Evolutionary conservation across 169 alveolate species (phyloP).

Genomic region (Plasmodium gonderi): DNA sequence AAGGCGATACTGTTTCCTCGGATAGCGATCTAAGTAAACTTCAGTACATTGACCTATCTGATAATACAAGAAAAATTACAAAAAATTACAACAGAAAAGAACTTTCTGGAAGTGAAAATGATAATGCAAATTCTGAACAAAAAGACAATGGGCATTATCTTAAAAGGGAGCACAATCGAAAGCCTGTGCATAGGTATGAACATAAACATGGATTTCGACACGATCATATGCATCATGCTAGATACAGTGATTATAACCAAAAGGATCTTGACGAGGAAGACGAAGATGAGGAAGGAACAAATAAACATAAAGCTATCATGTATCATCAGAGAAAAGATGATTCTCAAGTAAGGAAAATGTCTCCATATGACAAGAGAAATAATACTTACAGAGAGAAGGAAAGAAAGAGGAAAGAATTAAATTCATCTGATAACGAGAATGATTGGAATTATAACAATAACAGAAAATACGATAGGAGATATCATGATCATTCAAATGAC

Average conservation of each 20-base stretch:
- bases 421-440: conserved; percentile 5
- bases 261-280: neutral
- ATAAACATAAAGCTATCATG: neutral
- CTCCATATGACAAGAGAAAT: neutral
- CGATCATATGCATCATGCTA: neutral
- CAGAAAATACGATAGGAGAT: neutral
- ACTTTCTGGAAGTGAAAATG: neutral
- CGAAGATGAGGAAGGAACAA: neutral
- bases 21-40: conserved; percentile 7
- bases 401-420: neutral
- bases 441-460: neutral
- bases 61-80: neutral
- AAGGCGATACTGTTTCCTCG: neutral
- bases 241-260: neutral
- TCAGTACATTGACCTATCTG: neutral
- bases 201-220: neutral
- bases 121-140: neutral
- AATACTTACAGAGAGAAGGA: neutral
- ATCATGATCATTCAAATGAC: neutral
- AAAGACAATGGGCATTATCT: neutral
- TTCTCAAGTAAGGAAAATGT: neutral
- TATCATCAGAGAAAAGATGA: conserved; percentile 9
- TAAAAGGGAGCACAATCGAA: neutral
- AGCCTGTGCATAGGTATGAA: neutral
- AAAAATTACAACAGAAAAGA: neutral